These are phyloP conservation scores for Camillea tinctor DNA, from an alignment of 2,329 filamentous ascomycete species.

Conservation along the genomic window DNA sequence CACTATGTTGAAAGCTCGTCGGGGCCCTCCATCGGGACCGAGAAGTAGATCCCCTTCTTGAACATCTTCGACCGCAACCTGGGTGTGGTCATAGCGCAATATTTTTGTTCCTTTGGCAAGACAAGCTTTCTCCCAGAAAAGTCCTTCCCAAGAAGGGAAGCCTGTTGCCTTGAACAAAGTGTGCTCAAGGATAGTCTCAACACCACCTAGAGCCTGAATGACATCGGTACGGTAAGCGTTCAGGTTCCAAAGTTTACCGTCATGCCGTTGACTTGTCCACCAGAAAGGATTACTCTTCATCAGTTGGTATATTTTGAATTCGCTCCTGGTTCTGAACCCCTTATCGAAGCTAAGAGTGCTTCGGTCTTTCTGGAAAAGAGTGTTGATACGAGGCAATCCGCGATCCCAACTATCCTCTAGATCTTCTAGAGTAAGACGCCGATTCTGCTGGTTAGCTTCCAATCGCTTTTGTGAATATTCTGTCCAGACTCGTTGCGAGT, in stretches of 20 bases:
- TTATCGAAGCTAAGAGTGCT: slow-evolving; percentile 98
- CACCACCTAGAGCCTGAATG: slow-evolving; percentile 92
- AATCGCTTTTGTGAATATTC: slow-evolving; percentile 98
- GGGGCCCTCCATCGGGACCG: slow-evolving; percentile 46
- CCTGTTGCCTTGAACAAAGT: slow-evolving; percentile 96
- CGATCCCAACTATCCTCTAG: slow-evolving; percentile 98
- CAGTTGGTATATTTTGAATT: slow-evolving; percentile 97
- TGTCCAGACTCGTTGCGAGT: slow-evolving; percentile 98
- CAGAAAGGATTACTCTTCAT: slow-evolving; percentile 99
- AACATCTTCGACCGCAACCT: slow-evolving; percentile 43
- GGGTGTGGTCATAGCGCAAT: slow-evolving; percentile 42
- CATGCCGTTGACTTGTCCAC: slow-evolving; percentile 98
- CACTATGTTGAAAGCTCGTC: slow-evolving; percentile 50
- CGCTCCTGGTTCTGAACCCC: slow-evolving; percentile 89
- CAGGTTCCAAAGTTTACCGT: slow-evolving; percentile 96
- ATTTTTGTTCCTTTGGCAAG: slow-evolving; percentile 42
- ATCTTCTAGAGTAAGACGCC: slow-evolving; percentile 90
- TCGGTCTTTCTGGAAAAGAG: slow-evolving; percentile 96
- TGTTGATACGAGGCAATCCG: slow-evolving; percentile 96
- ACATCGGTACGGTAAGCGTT: slow-evolving; percentile 96
- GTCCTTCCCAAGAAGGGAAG: slow-evolving; percentile 93
- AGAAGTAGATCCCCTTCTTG: slow-evolving; percentile 48
- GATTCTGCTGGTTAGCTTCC: slow-evolving; percentile 96
- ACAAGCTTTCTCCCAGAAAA: slow-evolving; percentile 72
- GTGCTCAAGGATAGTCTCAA: slow-evolving; percentile 96